phyloP scores from a whole-genome alignment of 805 yeast species.

The Pichia cephalocereana region DNA sequence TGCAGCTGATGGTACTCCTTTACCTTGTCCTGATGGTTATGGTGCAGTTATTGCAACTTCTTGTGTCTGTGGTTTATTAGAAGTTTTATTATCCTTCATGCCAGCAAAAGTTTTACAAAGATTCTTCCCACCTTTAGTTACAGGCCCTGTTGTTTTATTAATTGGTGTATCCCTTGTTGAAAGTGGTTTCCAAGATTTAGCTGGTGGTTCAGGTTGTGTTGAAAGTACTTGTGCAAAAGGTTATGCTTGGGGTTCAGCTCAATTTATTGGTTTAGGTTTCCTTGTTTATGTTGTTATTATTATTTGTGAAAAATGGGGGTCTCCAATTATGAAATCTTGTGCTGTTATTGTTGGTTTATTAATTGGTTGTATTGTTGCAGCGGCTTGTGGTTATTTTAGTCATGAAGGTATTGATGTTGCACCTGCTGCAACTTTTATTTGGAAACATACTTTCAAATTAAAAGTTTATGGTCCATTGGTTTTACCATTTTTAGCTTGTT shows the following conservation, averaged over 20 bases:
- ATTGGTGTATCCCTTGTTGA: conserved; percentile 66
- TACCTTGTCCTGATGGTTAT: conserved; percentile 85
- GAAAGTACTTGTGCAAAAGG: conserved; percentile 40
- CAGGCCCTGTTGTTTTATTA: conserved; percentile 85
- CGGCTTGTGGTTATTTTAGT: conserved; percentile 78
- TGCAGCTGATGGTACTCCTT: conserved; percentile 51
- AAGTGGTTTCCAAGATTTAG: conserved; percentile 77
- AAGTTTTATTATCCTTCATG: conserved; percentile 62
- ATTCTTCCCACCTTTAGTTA: conserved; percentile 81
- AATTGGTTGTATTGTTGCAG: conserved; percentile 87
- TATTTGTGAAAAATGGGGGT: conserved; percentile 76
- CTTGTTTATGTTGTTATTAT: conserved; percentile 67
- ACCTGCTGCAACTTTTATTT: conserved; percentile 74
- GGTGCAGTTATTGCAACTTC: conserved; percentile 83
- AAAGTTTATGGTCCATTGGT: conserved; percentile 78
- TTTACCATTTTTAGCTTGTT: conserved; percentile 77
- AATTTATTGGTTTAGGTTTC: conserved; percentile 82
- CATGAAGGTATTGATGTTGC: conserved; percentile 50
- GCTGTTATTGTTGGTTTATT: conserved; percentile 81
- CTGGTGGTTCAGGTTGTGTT: conserved; percentile 68
- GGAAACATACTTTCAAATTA: conserved; percentile 80
- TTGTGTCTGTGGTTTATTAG: conserved; percentile 66
- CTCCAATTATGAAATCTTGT: conserved; percentile 92
- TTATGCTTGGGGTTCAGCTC: conserved; percentile 73
- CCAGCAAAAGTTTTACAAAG: conserved; percentile 66